Conservation (phyloP, 805 yeast genomes). For the Candida gorgasii region DNA sequence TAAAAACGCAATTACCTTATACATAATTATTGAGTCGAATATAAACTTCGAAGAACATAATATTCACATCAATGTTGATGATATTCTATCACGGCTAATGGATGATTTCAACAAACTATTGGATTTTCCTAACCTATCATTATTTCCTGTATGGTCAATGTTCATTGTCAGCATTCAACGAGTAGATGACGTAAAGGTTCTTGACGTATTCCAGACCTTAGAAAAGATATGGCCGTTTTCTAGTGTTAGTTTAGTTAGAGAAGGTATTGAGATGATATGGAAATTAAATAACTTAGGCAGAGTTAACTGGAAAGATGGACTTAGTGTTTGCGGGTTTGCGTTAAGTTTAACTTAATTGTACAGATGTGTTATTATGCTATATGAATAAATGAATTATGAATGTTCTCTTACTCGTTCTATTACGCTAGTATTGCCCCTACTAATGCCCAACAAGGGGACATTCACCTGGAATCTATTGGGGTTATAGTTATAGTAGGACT, state of each 20-base stretch:
- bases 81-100: background rate
- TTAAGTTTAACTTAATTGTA: constrained; percentile 24
- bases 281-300: constrained; percentile 21
- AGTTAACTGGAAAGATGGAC: constrained; percentile 28
- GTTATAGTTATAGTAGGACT: constrained; percentile 15
- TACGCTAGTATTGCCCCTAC: too few relatives aligned
- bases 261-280: constrained; percentile 30
- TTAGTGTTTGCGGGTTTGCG: constrained; percentile 21
- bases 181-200: constrained; percentile 19
- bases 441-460: too few relatives aligned
- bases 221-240: constrained; percentile 28
- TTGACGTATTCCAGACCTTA: constrained; percentile 19
- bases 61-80: background rate
- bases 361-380: too few relatives aligned
- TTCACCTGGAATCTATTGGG: background rate
- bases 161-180: constrained; percentile 21
- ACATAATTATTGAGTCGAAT: constrained; percentile 11
- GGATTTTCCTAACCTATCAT: constrained; percentile 2
- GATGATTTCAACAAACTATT: background rate
- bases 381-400: too few relatives aligned
- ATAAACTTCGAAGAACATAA: background rate
- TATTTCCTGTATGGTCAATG: constrained; percentile 34
- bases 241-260: constrained; percentile 19
- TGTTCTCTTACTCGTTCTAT: too few relatives aligned
- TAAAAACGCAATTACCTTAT: constrained; percentile 18